phyloP scores from a whole-genome alignment of 2,329 filamentous ascomycete genomes.

The Escovopsis sp. region DNA sequence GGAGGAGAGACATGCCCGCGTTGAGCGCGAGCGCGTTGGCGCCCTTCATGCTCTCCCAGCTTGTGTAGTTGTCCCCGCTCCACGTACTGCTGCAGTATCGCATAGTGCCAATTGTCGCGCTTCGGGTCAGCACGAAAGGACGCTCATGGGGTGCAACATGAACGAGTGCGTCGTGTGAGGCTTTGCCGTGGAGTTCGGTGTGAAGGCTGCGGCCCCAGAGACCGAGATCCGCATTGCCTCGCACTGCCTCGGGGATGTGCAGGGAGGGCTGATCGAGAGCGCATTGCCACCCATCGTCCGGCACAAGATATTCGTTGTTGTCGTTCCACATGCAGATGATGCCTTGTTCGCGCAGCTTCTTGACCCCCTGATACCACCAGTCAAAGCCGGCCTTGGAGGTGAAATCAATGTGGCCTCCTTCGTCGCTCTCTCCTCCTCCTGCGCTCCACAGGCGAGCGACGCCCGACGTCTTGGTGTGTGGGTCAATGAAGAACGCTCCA shows the following conservation, averaged over 20 bases:
- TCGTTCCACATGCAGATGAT: conserved; percentile 69
- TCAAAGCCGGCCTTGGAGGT: conserved; percentile 49
- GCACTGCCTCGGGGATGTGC: conserved; percentile 18
- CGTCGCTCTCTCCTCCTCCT: conserved; percentile 52
- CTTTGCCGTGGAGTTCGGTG: conserved; percentile 56
- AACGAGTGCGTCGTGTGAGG: conserved; percentile 51
- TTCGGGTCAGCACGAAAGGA: conserved; percentile 55
- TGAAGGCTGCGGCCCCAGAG: conserved; percentile 56
- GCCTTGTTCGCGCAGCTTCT: conserved; percentile 42
- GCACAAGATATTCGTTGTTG: conserved; percentile 60
- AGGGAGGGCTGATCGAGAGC: conserved; percentile 31
- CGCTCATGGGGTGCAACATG: conserved; percentile 41
- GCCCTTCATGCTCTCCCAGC: conserved; percentile 58
- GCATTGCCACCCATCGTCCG: conserved; percentile 49
- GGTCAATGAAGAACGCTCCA: conserved; percentile 49
- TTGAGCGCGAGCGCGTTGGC: conserved; percentile 54
- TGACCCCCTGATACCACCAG: conserved; percentile 58
- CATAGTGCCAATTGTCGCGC: conserved; percentile 55
- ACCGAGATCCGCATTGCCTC: conserved; percentile 36
- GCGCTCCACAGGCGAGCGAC: conserved; percentile 55
- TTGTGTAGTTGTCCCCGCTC: conserved; percentile 62
- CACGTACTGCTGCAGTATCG: conserved; percentile 56
- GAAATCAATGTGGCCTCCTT: conserved; percentile 60
- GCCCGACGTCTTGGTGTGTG: conserved; percentile 33
- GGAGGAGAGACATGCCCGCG: conserved; percentile 51